Evolutionary conservation across 1,139 yeast genomes (phyloP), one percentile per base, ranked within the genome.

Genomic region (Yamadazyma songkhlaensis): DNA sequence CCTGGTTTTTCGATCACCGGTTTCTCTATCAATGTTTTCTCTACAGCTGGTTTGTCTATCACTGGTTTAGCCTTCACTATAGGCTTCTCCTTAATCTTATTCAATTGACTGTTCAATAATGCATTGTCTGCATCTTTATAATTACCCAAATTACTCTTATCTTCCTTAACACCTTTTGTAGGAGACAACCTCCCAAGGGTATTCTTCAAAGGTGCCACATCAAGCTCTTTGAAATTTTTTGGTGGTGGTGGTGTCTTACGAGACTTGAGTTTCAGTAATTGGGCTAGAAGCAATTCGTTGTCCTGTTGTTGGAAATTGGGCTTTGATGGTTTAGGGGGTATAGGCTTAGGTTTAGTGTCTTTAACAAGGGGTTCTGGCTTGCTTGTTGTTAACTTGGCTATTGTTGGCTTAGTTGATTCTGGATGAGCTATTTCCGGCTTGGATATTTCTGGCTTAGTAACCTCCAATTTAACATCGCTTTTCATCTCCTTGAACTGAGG

Each of bases 131-230:
- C 31, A 6, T 34, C 23, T 31, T 39, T 35, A 33, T 38, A 49
- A 8, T 48, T 45, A 25, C 24, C 25, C 25, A 25, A 11, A n/a
- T 13, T 13, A n/a, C 28, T 25, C 11, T 13, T 20, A 17, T 21
- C 13, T 9, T 17, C 11, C 7, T 20, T 22, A 5, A 20, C 23
- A 10, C 39, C 6, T 20, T 31, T 41, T n/a, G 42, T 38, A 4
- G 44, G 44, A 3, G 42, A 38, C 14, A 41, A 32, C 1, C 17
- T 55, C 29, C 47, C 46, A 47, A 60, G 44, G 33, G 59, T 65
- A 0, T 50, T 39, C 26, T 53, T 43, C 38, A 63, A 47, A 2
- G 48, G 39, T 35, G 54, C 51, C 1, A 59, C 38, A 34, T 63
- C 68, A 21, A 41, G 41, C 8, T 26, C 10, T 21, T 33, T 26